Evolutionary conservation across 805 yeast species (phyloP), one percentile per base, ranked within the genome.

Genomic region (Candida andamanensis): DNA sequence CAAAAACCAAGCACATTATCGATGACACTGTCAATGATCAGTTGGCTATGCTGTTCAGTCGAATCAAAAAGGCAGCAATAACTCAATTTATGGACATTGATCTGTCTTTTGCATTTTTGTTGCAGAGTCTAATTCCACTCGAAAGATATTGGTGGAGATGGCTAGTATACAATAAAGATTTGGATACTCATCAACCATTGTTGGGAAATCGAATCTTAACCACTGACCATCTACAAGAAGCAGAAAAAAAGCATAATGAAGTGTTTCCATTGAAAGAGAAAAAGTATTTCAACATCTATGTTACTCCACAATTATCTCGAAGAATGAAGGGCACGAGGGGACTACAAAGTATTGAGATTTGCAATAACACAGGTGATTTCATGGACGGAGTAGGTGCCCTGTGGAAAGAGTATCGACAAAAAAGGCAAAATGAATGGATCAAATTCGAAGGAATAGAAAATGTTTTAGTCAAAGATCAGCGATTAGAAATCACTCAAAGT

Each of bases 61-160:
- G 46, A 17, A 45, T 65, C 19, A 59, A 56, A 33, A 44, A 45
- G 17, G 62, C 57, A 3, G 44, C 60, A 1, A 28, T 54, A 12
- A 41, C 36, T 7, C 37, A 40, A 15, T 41, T 50, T 18, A 45
- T 55, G 11, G 17, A 29, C 1, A 42, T 48, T 27, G 65, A 64
- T 33, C 13, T 39, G 5, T 56, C 46, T 23, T 50, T 56, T 35
- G 43, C 55, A 11, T 50, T 42, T 21, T 33, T 60, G 28, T 36
- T 63, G 9, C 58, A 49, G 30, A 54, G 50, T 12, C 24, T 62
- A 19, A 37, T 46, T 1, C 28, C 40, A 2, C 41, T 56, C 1
- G 72, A 66, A 30, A 47, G 48, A 17, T 33, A 43, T 15, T 63
- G 69, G 71, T 58, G 63, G 63, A 54, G 52, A 5, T 64, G 67